A percentile compares a stretch with the other conserved stretches of the same genome.
phyloP scores from a whole-genome alignment of 495 filamentous ascomycete genomes.

The Lindgomyces ingoldianus region DNA sequence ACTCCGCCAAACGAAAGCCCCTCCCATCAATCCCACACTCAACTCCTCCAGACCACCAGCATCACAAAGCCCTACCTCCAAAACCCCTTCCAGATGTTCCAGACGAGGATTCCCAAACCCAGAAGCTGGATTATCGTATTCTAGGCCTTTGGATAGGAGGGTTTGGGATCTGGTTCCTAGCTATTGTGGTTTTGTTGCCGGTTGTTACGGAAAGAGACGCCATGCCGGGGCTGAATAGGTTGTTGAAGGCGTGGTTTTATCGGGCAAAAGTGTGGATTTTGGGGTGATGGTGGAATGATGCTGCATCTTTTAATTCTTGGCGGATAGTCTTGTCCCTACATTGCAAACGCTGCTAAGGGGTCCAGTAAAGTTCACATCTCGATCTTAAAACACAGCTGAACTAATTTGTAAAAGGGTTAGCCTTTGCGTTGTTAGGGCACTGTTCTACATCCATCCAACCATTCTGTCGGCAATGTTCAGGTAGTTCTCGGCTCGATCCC shows the following conservation, averaged over 20 bases:
- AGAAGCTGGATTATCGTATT: background rate
- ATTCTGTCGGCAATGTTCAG: background rate
- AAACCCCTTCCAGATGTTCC: background rate
- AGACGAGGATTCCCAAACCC: no score
- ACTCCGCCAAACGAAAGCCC: background rate
- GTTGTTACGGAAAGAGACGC: slow-evolving; percentile 18
- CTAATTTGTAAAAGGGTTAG: no score
- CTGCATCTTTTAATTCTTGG: no score
- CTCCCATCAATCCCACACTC: background rate
- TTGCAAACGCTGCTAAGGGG: no score
- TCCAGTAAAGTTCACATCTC: no score
- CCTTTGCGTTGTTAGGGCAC: no score
- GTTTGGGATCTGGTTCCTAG: slow-evolving; percentile 20
- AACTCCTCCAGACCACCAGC: background rate
- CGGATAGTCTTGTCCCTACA: no score
- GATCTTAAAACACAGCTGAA: no score
- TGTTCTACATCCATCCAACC: no score
- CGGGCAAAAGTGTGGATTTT: background rate
- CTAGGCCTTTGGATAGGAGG: background rate
- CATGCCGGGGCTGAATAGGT: slow-evolving; percentile 26
- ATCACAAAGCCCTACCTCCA: background rate
- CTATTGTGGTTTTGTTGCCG: slow-evolving; percentile 20
- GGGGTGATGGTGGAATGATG: no score
- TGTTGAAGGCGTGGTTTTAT: background rate
- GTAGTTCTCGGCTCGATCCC: background rate